These are phyloP conservation scores for Fagopyrum esculentum DNA, from an alignment of 148 eudicot species.

Conservation along the genomic window DNA sequence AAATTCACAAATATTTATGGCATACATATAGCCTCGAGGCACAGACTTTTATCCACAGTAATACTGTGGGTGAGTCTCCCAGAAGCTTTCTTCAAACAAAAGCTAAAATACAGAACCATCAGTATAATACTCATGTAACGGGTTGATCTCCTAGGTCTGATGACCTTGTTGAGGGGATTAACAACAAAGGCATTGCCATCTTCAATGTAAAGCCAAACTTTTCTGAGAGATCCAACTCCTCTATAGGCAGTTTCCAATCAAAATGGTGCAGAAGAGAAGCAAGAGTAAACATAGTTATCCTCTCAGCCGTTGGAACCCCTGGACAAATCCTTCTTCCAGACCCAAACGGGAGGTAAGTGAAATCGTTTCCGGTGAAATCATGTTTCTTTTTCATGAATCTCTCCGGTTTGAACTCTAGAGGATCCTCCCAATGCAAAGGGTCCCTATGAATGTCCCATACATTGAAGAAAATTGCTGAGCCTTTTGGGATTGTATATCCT, in stretches of 20 bases:
- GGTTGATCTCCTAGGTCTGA: slow-evolving; percentile 14
- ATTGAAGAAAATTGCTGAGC: slow-evolving; percentile 42
- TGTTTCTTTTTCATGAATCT: slow-evolving; percentile 44
- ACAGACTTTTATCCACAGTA: no score
- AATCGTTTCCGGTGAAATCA: slow-evolving; percentile 50
- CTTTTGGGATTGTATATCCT: slow-evolving; percentile 47
- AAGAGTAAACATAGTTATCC: slow-evolving; percentile 37
- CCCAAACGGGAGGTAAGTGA: slow-evolving; percentile 57
- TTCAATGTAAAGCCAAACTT: slow-evolving; percentile 59
- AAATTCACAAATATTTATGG: no score
- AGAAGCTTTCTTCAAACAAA: no score
- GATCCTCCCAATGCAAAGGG: slow-evolving; percentile 46
- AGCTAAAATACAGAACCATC: no score
- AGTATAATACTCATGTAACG: not conserved
- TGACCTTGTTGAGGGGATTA: slow-evolving; percentile 43
- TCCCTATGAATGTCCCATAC: slow-evolving; percentile 61
- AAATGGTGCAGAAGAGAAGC: slow-evolving; percentile 66
- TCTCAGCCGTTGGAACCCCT: slow-evolving; percentile 52
- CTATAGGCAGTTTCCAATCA: slow-evolving; percentile 46
- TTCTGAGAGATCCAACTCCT: slow-evolving; percentile 36
- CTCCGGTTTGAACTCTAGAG: slow-evolving; percentile 48
- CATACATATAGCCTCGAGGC: no score
- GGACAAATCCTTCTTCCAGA: slow-evolving; percentile 71
- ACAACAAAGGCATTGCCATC: slow-evolving; percentile 41
- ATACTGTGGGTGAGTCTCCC: no score